A percentile compares a stretch with the other conserved stretches of the same genome.
These are phyloP conservation scores for Apiotrichum sp. DNA, from an alignment of 1,284 basidiomycete species.

Conservation along the genomic window DNA sequence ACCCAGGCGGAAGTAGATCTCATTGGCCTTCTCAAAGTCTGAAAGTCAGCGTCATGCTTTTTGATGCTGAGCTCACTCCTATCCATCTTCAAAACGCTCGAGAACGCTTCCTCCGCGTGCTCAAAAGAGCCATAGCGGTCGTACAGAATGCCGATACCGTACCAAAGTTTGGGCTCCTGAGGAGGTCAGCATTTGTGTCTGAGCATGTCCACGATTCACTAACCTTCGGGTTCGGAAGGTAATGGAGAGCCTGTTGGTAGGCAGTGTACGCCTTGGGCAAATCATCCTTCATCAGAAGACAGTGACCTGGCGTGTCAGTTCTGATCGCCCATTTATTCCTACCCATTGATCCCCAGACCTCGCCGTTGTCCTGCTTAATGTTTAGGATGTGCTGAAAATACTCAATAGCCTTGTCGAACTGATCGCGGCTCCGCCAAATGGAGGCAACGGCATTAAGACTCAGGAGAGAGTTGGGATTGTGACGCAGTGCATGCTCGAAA, in stretches of 20 bases:
- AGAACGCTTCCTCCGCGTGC: slow-evolving; percentile 97
- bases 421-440: slow-evolving; percentile 54
- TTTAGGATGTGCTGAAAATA: slow-evolving; percentile 86
- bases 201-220: slow-evolving; percentile 39
- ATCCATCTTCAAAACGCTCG: slow-evolving; percentile 94
- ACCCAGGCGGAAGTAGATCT: slow-evolving; percentile 94
- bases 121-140: slow-evolving; percentile 97
- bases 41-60: neutral
- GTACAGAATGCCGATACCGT: slow-evolving; percentile 97
- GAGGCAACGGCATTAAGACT: slow-evolving; percentile 80
- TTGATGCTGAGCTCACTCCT: slow-evolving; percentile 56
- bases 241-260: slow-evolving; percentile 96
- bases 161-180: slow-evolving; percentile 96
- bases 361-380: slow-evolving; percentile 85
- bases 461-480: slow-evolving; percentile 80
- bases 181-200: slow-evolving; percentile 37
- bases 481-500: slow-evolving; percentile 85
- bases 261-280: slow-evolving; percentile 97
- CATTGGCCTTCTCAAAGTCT: slow-evolving; percentile 99
- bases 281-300: slow-evolving; percentile 99
- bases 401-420: slow-evolving; percentile 66
- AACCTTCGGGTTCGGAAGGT: slow-evolving; percentile 84
- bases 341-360: slow-evolving; percentile 91
- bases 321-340: slow-evolving; percentile 19
- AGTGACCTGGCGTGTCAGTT: slow-evolving; percentile 56